A percentile compares a stretch with the other conserved stretches of the same genome.
Conservation (phyloP, 768 basidiomycete species). For the Xerocomellus chrysenteron region DNA sequence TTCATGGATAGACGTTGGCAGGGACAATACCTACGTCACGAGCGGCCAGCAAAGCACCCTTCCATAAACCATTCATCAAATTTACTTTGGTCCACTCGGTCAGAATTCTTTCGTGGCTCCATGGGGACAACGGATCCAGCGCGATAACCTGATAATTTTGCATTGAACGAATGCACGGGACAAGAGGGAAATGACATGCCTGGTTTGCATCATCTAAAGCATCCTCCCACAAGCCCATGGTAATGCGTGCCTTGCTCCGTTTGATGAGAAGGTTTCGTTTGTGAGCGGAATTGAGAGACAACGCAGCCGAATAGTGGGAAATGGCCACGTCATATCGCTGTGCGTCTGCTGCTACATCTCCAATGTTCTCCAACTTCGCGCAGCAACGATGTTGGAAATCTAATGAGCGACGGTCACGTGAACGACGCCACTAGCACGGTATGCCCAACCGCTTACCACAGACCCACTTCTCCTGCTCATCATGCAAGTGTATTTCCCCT, state of each 20-base stretch:
- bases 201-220: not conserved
- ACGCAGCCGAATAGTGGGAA: not conserved
- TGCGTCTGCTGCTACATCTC: not conserved
- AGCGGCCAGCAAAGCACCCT: not conserved
- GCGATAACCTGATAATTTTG: not conserved
- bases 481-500: not conserved
- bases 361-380: not conserved
- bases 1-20: too few relatives aligned
- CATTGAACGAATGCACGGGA: not conserved
- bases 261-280: not conserved
- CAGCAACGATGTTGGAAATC: not conserved
- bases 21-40: too few relatives aligned
- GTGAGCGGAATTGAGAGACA: not conserved
- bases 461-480: not conserved
- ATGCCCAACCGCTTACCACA: not conserved
- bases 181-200: not conserved
- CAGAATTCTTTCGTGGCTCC: not conserved
- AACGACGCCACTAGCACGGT: not conserved
- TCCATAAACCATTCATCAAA: not conserved
- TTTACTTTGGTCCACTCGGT: not conserved
- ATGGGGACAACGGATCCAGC: not conserved
- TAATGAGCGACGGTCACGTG: too few relatives aligned
- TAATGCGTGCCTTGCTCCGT: not conserved
- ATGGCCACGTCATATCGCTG: not conserved
- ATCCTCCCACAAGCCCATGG: not conserved